Conservation (phyloP, 805 yeast species). For the Metahyphopichia silvanorum region DNA sequence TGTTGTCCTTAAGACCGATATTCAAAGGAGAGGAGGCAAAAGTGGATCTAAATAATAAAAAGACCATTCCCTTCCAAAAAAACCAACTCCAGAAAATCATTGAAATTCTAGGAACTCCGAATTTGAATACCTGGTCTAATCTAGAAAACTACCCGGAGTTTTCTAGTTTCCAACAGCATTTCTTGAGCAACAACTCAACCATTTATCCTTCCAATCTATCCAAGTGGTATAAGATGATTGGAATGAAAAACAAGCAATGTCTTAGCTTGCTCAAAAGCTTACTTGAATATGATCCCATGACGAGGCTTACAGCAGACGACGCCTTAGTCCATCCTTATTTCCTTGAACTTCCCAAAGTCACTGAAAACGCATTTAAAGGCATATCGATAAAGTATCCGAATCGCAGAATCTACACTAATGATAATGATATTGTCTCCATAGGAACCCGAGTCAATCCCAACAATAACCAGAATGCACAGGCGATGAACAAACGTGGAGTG, state of each 20-base stretch:
- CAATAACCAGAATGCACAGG: too few relatives aligned
- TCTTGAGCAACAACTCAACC: slow-evolving; percentile 15
- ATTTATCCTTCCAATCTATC: slow-evolving; percentile 66
- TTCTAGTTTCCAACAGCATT: slow-evolving; percentile 44
- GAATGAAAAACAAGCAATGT: slow-evolving; percentile 70
- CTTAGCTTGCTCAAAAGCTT: slow-evolving; percentile 60
- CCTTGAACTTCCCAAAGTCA: slow-evolving; percentile 62
- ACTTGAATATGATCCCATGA: slow-evolving; percentile 79
- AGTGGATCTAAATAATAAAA: slow-evolving; percentile 75
- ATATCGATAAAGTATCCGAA: slow-evolving; percentile 74
- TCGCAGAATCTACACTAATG: slow-evolving; percentile 83
- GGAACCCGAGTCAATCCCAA: too few relatives aligned
- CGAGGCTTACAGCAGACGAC: slow-evolving; percentile 72
- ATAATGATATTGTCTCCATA: slow-evolving; percentile 63
- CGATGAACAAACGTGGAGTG: too few relatives aligned
- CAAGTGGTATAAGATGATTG: slow-evolving; percentile 84
- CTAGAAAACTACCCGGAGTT: slow-evolving; percentile 83
- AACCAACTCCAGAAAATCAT: slow-evolving; percentile 88
- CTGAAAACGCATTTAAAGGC: slow-evolving; percentile 77
- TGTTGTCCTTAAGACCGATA: slow-evolving; percentile 83
- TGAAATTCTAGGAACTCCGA: slow-evolving; percentile 93
- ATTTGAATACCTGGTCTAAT: slow-evolving; percentile 72
- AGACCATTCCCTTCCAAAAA: slow-evolving; percentile 89
- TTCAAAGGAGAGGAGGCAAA: slow-evolving; percentile 98
- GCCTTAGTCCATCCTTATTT: slow-evolving; percentile 81